Evolutionary conservation across 2,329 filamentous ascomycete species (phyloP).

Genomic region (Pseudodiploospora longispora): DNA sequence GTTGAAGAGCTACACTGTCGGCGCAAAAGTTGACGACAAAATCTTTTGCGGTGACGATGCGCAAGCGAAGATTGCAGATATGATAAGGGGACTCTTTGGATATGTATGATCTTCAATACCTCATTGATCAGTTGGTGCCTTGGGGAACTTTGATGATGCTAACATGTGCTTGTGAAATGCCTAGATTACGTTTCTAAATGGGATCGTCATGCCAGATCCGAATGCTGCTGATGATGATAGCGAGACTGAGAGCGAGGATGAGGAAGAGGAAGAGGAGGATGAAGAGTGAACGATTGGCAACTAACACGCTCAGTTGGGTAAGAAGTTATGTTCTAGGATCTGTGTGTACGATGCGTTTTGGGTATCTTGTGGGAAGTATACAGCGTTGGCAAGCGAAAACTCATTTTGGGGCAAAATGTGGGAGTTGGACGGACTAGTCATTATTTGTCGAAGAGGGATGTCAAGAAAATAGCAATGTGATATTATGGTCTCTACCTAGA

Average conservation of each 20-base stretch:
- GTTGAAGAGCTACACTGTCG: slow-evolving; percentile 70
- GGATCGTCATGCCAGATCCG: slow-evolving; percentile 64
- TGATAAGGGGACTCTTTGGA: slow-evolving; percentile 62
- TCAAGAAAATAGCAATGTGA: too few relatives aligned
- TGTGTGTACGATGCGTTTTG: too few relatives aligned
- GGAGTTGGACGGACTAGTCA: too few relatives aligned
- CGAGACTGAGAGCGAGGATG: slow-evolving; percentile 26
- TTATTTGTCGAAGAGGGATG: too few relatives aligned
- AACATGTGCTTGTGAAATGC: not conserved
- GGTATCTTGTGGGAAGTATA: too few relatives aligned
- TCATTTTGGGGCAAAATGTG: too few relatives aligned
- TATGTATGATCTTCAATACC: slow-evolving; percentile 50
- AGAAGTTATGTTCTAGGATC: not conserved
- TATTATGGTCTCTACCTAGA: too few relatives aligned
- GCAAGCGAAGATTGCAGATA: slow-evolving; percentile 54
- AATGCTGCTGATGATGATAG: slow-evolving; percentile 34
- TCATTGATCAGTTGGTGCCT: too few relatives aligned
- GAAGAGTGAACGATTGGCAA: not conserved
- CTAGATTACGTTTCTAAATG: slow-evolving; percentile 66
- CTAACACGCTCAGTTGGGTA: not conserved
- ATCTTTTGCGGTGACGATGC: slow-evolving; percentile 55
- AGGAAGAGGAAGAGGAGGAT: slow-evolving; percentile 6
- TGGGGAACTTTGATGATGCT: slow-evolving; percentile 2
- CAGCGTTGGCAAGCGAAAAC: too few relatives aligned
- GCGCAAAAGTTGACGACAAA: slow-evolving; percentile 56